phyloP scores from a whole-genome alignment of 2,329 filamentous ascomycete species.

The Pochonia chlamydosporia region DNA sequence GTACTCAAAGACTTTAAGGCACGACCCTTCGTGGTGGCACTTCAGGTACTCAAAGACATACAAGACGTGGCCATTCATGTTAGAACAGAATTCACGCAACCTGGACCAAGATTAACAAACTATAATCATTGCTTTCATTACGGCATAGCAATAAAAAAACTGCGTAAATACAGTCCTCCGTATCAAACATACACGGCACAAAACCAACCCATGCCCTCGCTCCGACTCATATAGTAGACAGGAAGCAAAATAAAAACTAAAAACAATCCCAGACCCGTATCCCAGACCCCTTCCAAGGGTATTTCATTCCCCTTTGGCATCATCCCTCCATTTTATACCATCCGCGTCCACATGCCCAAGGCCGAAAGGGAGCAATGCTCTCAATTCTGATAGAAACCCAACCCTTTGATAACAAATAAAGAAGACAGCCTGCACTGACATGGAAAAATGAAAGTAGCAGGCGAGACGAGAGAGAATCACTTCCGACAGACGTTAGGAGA shows the following conservation, averaged over 20 bases:
- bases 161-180: slow-evolving; percentile 18
- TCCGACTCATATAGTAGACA: not conserved
- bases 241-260: not conserved
- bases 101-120: too few relatives aligned
- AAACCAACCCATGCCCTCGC: slow-evolving; percentile 1
- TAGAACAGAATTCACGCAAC: not conserved
- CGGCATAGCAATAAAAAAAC: slow-evolving; percentile 17
- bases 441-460: not conserved
- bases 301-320: not conserved
- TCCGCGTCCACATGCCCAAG: not conserved
- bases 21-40: too few relatives aligned
- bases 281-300: not conserved
- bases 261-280: not conserved
- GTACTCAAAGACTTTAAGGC: too few relatives aligned
- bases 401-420: too few relatives aligned
- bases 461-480: not conserved
- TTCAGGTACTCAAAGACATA: slow-evolving; percentile 1
- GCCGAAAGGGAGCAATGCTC: not conserved
- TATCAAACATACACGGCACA: slow-evolving; percentile 15
- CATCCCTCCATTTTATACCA: not conserved
- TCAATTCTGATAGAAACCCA: too few relatives aligned
- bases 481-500: too few relatives aligned
- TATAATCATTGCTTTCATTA: slow-evolving; percentile 25
- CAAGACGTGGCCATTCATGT: not conserved
- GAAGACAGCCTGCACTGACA: not conserved